Evolutionary conservation across 192 early-diverging fungal genomes (phyloP).

Genomic region (Backusella psychrophila): DNA sequence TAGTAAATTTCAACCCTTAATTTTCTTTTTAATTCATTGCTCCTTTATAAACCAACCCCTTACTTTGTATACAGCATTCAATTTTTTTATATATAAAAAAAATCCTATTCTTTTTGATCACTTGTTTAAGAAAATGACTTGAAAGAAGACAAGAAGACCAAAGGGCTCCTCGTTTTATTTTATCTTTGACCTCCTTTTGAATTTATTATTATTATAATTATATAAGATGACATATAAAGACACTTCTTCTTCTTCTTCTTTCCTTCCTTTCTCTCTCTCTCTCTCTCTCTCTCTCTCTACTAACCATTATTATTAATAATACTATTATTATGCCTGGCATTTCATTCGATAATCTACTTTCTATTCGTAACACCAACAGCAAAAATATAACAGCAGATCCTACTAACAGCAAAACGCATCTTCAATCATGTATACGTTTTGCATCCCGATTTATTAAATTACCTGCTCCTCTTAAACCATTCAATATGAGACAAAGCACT

Average conservation of each 20-base stretch:
- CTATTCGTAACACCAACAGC: not conserved
- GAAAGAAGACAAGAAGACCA: not conserved
- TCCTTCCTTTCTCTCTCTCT: not conserved
- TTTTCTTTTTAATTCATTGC: not conserved
- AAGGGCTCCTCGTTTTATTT: not conserved
- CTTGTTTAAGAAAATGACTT: not conserved
- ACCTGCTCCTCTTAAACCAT: not conserved
- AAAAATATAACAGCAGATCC: not conserved
- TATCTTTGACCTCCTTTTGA: not conserved
- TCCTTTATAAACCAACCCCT: not conserved
- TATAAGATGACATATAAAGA: not conserved
- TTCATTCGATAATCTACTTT: not conserved
- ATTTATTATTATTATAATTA: not conserved
- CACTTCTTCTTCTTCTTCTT: not conserved
- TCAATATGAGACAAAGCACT: not conserved
- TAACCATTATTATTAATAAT: no score
- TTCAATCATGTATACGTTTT: constrained; percentile 5
- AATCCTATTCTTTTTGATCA: not conserved
- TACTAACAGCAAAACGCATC: not conserved
- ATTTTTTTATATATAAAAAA: not conserved
- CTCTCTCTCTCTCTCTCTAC: not conserved
- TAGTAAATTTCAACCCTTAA: constrained; percentile 4
- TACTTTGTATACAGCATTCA: not conserved
- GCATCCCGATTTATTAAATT: constrained; percentile 7
- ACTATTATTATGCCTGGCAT: not conserved